phyloP scores from a whole-genome alignment of 108 stramenopile genomes.

The Nitzschia palea region DNA sequence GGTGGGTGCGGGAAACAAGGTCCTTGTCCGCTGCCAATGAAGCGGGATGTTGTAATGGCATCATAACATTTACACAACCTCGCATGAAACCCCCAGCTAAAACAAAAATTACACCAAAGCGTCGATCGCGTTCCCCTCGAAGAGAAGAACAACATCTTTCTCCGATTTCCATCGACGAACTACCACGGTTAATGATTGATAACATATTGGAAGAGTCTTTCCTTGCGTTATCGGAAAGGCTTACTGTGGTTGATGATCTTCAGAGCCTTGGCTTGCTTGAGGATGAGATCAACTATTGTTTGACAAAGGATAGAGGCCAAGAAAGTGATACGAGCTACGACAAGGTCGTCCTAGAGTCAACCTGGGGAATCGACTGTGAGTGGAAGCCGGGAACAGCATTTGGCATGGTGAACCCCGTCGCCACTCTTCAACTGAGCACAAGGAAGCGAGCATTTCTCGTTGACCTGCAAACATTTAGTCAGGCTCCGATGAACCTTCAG shows the following conservation, averaged over 20 bases:
- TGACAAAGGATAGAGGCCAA: too few relatives aligned
- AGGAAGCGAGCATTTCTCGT: constrained; percentile 22
- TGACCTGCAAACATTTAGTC: constrained; percentile 33
- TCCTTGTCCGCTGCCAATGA: constrained; percentile 19
- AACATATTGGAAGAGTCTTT: constrained; percentile 1
- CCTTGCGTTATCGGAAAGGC: too few relatives aligned
- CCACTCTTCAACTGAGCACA: constrained; percentile 38
- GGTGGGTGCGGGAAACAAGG: constrained; percentile 27
- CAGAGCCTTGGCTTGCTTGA: too few relatives aligned
- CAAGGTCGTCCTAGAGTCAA: constrained; percentile 1
- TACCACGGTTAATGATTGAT: not conserved
- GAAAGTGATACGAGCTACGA: too few relatives aligned
- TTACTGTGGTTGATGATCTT: too few relatives aligned
- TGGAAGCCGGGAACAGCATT: constrained; percentile 32
- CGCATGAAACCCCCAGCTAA: not conserved
- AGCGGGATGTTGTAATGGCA: not conserved
- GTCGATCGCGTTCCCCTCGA: not conserved
- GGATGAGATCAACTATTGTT: too few relatives aligned
- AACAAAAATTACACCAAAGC: not conserved
- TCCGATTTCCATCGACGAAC: not conserved
- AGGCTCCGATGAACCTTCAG: constrained; percentile 16
- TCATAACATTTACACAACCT: constrained; percentile 32
- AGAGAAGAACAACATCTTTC: not conserved
- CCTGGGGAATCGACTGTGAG: constrained; percentile 50
- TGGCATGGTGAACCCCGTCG: constrained; percentile 36